Evolutionary conservation across 2,329 filamentous ascomycete species (phyloP).

Genomic region (Pezizomycotina sp.): DNA sequence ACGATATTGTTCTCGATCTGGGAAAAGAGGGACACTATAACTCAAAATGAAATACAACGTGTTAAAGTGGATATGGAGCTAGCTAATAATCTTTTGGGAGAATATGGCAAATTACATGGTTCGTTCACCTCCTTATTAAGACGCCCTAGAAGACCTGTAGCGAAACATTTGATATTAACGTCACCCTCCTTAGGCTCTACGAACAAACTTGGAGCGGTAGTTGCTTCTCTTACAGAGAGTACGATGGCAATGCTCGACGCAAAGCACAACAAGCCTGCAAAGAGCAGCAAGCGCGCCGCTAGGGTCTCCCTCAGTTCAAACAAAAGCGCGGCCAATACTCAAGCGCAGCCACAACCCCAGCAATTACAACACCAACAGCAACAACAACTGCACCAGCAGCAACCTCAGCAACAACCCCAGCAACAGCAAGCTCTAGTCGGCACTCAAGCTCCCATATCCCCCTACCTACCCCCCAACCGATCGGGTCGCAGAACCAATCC

Average conservation of each 20-base stretch:
- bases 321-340: too few relatives aligned
- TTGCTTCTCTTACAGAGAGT: conserved; percentile 12
- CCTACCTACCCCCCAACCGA: conserved; percentile 9
- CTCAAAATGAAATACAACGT: conserved; percentile 40
- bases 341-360: too few relatives aligned
- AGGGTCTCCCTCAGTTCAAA: too few relatives aligned
- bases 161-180: too few relatives aligned
- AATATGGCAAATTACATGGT: conserved; percentile 52
- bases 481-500: conserved; percentile 7
- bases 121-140: too few relatives aligned
- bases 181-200: conserved; percentile 10
- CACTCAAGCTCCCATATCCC: conserved; percentile 12
- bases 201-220: conserved; percentile 12
- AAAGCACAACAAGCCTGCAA: conserved; percentile 11
- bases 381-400: background rate
- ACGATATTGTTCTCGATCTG: conserved; percentile 54
- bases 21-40: conserved; percentile 46
- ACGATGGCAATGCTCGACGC: conserved; percentile 17
- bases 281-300: too few relatives aligned
- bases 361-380: background rate
- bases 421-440: conserved; percentile 4
- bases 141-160: too few relatives aligned
- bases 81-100: conserved; percentile 52
- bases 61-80: conserved; percentile 50
- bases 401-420: conserved; percentile 2